phyloP scores from a whole-genome alignment of 2,329 filamentous ascomycete genomes.

The Trichoderma arundinaceum region DNA sequence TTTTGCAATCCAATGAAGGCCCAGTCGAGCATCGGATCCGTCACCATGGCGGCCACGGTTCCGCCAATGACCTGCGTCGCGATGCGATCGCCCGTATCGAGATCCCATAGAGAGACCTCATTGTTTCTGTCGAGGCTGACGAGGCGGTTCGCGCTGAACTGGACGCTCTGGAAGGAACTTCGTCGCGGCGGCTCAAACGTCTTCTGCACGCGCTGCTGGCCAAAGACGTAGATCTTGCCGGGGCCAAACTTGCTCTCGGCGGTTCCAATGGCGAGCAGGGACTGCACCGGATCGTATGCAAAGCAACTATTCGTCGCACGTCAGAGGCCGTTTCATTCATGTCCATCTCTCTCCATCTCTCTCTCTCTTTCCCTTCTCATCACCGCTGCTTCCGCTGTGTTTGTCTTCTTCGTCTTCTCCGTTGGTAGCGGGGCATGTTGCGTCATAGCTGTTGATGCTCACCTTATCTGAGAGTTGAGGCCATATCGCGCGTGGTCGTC shows the following conservation, averaged over 20 bases:
- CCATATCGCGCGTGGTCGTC: constrained; percentile 86
- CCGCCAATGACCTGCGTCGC: constrained; percentile 78
- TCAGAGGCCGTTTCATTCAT: neutral
- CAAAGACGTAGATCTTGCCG: constrained; percentile 88
- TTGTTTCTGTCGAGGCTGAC: constrained; percentile 85
- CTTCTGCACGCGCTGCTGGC: constrained; percentile 79
- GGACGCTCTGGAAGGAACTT: constrained; percentile 75
- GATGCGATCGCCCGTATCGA: constrained; percentile 70
- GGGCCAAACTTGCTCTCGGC: constrained; percentile 83
- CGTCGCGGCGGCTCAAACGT: constrained; percentile 72
- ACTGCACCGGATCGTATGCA: constrained; percentile 92
- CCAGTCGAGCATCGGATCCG: constrained; percentile 93
- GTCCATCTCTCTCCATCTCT: neutral
- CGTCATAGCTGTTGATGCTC: constrained; percentile 32
- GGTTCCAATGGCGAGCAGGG: constrained; percentile 89
- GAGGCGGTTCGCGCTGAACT: constrained; percentile 86
- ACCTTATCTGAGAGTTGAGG: constrained; percentile 77
- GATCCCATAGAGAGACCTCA: constrained; percentile 82
- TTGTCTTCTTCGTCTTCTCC: neutral
- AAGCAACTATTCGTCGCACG: constrained; percentile 62
- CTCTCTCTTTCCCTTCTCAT: neutral
- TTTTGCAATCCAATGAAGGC: constrained; percentile 81
- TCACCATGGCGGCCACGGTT: constrained; percentile 73
- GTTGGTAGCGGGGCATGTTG: constrained; percentile 35
- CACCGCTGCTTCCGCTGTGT: neutral